These are phyloP conservation scores for Fusarium piperis DNA, from an alignment of 2,329 filamentous ascomycete genomes.

Conservation along the genomic window DNA sequence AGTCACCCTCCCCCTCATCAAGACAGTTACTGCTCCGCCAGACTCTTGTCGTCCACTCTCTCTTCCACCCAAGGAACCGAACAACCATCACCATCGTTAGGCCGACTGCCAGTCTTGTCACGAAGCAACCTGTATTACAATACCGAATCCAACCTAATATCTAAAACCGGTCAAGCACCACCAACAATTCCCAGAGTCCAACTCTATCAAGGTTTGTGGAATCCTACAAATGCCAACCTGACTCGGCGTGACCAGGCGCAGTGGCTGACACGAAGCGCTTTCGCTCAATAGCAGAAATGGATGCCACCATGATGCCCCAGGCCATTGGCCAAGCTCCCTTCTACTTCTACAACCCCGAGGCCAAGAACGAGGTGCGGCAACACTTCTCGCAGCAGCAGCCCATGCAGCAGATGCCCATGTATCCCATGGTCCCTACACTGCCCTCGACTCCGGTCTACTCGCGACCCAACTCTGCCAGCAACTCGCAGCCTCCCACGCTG, in stretches of 20 bases:
- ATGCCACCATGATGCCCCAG: constrained; percentile 67
- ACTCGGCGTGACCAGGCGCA: not conserved
- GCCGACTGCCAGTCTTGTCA: constrained; percentile 30
- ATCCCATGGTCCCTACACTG: constrained; percentile 65
- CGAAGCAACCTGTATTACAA: constrained; percentile 41
- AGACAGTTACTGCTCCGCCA: constrained; percentile 46
- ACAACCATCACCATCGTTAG: constrained; percentile 36
- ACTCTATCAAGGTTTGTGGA: constrained; percentile 38
- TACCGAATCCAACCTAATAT: constrained; percentile 36
- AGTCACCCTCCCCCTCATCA: constrained; percentile 35
- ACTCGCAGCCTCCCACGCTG: constrained; percentile 69
- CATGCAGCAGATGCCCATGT: constrained; percentile 60
- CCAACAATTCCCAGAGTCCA: constrained; percentile 20
- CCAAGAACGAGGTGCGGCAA: constrained; percentile 76
- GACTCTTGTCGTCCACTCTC: constrained; percentile 57
- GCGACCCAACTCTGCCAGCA: constrained; percentile 71
- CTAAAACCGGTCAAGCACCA: constrained; percentile 30
- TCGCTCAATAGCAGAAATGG: constrained; percentile 63
- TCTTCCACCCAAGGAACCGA: constrained; percentile 38
- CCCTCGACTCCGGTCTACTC: constrained; percentile 72
- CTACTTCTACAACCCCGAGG: constrained; percentile 87
- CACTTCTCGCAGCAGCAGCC: constrained; percentile 72
- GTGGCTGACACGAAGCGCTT: constrained; percentile 28
- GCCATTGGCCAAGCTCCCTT: constrained; percentile 78
- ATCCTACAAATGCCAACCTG: constrained; percentile 22